A percentile compares a stretch with the other conserved stretches of the same genome.
Evolutionary conservation across 305 asterid genomes (phyloP).

Genomic region (Rubia peregrina): DNA sequence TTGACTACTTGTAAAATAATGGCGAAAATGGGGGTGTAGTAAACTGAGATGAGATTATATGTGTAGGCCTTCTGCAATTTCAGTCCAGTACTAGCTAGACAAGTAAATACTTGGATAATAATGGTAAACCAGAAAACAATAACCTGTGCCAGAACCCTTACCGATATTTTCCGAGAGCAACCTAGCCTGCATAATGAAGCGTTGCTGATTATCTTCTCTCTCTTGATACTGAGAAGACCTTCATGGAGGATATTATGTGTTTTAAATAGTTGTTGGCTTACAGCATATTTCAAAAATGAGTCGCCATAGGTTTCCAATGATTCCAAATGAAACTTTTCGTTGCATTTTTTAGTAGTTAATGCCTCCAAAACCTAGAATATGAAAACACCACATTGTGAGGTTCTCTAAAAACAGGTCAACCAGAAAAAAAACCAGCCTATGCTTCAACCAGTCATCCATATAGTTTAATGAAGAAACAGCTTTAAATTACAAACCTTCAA

Average conservation of each 20-base stretch:
- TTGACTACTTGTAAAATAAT: not conserved
- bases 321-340: slow-evolving; percentile 60
- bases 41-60: not conserved
- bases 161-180: slow-evolving; percentile 58
- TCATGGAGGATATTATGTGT: slow-evolving; percentile 51
- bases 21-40: not conserved
- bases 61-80: not conserved
- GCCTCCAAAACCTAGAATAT: slow-evolving; percentile 64
- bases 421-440: not conserved
- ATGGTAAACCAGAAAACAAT: not conserved
- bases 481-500: slow-evolving; percentile 33
- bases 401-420: not conserved
- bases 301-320: slow-evolving; percentile 87
- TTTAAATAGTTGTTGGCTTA: slow-evolving; percentile 52
- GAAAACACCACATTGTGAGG: not conserved
- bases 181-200: slow-evolving; percentile 70
- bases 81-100: not conserved
- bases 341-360: slow-evolving; percentile 68
- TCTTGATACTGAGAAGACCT: slow-evolving; percentile 54
- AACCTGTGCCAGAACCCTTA: slow-evolving; percentile 20
- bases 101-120: not conserved
- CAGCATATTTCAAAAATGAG: slow-evolving; percentile 69
- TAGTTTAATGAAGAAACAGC: not conserved
- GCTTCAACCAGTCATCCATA: not conserved
- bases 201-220: slow-evolving; percentile 42